phyloP scores from a whole-genome alignment of 495 filamentous ascomycete genomes.

The Parathielavia appendiculata region DNA sequence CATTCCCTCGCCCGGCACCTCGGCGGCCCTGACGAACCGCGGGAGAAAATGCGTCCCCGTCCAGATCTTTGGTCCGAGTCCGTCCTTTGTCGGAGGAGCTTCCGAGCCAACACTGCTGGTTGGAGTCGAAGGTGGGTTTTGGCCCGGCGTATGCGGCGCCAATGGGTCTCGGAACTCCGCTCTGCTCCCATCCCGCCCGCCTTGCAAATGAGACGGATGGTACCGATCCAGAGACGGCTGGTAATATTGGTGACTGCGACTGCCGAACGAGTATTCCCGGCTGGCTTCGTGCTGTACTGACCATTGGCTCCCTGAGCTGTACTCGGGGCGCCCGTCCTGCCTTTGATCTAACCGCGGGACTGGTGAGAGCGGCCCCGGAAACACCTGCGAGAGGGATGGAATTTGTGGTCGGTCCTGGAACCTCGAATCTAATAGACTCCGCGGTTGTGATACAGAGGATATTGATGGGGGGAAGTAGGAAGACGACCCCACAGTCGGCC shows the following conservation, averaged over 20 bases:
- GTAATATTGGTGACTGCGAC: conserved; percentile 21
- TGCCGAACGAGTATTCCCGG: conserved; percentile 27
- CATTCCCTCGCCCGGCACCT: conserved; percentile 70
- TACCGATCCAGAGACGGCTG: conserved; percentile 25
- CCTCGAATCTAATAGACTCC: conserved; percentile 39
- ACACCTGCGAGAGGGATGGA: conserved; percentile 37
- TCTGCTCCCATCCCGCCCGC: conserved; percentile 21
- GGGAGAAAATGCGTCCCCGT: conserved; percentile 56
- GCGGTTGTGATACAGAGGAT: conserved; percentile 31
- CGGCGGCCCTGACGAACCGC: conserved; percentile 52
- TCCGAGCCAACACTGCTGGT: conserved; percentile 39
- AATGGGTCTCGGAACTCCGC: conserved; percentile 29
- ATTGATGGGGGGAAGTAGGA: conserved; percentile 42
- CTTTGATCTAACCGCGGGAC: conserved; percentile 33
- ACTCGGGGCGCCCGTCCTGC: conserved; percentile 22
- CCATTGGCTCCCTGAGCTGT: conserved; percentile 27
- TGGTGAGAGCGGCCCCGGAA: conserved; percentile 41
- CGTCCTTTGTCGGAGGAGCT: conserved; percentile 45
- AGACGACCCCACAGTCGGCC: conserved; percentile 40
- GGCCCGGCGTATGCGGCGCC: conserved; percentile 22
- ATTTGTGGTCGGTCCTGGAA: conserved; percentile 37
- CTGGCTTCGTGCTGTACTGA: conserved; percentile 32
- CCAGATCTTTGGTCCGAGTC: conserved; percentile 56
- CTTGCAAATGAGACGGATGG: conserved; percentile 16
- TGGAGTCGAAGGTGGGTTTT: conserved; percentile 38